phyloP scores from a whole-genome alignment of 2,329 filamentous ascomycete species.

The Venturia aucupariae region DNA sequence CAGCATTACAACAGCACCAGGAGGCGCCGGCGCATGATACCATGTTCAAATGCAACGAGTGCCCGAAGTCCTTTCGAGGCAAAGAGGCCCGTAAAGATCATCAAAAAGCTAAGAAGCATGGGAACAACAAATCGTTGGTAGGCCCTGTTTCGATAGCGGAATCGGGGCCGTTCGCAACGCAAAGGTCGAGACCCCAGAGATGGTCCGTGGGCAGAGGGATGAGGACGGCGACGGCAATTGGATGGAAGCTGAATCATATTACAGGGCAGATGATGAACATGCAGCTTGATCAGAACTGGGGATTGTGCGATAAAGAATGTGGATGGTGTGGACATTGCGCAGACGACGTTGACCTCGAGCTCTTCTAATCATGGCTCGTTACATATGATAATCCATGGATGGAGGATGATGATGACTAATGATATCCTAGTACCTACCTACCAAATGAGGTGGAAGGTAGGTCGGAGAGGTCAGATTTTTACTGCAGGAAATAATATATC shows the following conservation, averaged over 20 bases:
- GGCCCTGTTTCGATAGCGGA: neutral
- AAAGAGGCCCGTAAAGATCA: conserved; percentile 4
- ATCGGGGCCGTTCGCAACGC: no score
- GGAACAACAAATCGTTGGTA: neutral
- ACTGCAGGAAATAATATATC: no score
- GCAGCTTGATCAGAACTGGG: conserved; percentile 12
- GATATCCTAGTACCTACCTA: no score
- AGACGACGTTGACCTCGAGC: no score
- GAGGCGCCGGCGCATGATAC: conserved; percentile 7
- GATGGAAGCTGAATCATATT: conserved; percentile 3
- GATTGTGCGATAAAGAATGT: conserved; percentile 10
- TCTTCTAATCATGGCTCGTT: no score
- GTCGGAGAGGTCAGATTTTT: no score
- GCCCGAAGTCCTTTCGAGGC: neutral
- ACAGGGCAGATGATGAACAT: neutral
- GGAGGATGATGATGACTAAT: no score
- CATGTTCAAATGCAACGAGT: conserved; percentile 12
- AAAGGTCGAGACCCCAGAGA: neutral
- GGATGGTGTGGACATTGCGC: conserved; percentile 11
- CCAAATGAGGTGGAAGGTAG: no score
- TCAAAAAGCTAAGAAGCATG: neutral
- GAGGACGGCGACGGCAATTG: neutral
- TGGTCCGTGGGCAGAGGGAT: neutral
- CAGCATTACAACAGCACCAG: conserved; percentile 7
- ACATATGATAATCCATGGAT: no score